Evolutionary conservation across 192 early-diverging fungal genomes (phyloP), one percentile per base, ranked within the genome.

Genomic region (Thamnidium elegans): DNA sequence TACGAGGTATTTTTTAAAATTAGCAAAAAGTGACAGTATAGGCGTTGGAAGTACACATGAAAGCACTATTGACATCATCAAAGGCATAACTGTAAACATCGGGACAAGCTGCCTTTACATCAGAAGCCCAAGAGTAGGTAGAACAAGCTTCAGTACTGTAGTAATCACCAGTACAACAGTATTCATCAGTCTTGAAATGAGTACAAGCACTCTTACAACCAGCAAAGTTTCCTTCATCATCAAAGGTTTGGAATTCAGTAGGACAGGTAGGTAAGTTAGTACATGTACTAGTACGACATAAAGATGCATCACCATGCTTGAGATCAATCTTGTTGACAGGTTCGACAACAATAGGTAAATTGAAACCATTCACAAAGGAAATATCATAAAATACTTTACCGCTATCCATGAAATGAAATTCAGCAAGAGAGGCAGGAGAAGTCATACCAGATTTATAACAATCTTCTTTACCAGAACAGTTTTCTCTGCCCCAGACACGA

Each of bases 31-130:
- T 68, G 17, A 73, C 71, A 17, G 61, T 73, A 32, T 68, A 73
- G 34, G 55, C 48, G 7, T 46, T 7, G 7, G 71, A 15, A 7
- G 31, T 9, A 45, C 71, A 73, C 21, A 55, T 21, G 15, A 55
- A 73, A 42, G 52, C 63, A 20, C 61, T 64, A 31, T 62, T 73
- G 73, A 63, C 63, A 42, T 73, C 71, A 55, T 73, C 71, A 65
- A 50, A 73, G 31, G 71, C 71, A 23, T 58, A 73, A 21, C 53
- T 63, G 42, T 73, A 73, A 11, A 54, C 71, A 53, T 67, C 47
- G 2, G 71, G 71, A 48, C 55, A 58, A 2, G 10, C 36, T 26
- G 34, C 32, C 43, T 73, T 65, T 0, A 68, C 71, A 4, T 44
- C 39, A 3, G 42, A 9, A 30, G 71, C 62, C 11, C 59, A 73